Base-by-base conservation (phyloP, 2,329 filamentous ascomycete species). In the Beauveria pseudobassiana region DNA sequence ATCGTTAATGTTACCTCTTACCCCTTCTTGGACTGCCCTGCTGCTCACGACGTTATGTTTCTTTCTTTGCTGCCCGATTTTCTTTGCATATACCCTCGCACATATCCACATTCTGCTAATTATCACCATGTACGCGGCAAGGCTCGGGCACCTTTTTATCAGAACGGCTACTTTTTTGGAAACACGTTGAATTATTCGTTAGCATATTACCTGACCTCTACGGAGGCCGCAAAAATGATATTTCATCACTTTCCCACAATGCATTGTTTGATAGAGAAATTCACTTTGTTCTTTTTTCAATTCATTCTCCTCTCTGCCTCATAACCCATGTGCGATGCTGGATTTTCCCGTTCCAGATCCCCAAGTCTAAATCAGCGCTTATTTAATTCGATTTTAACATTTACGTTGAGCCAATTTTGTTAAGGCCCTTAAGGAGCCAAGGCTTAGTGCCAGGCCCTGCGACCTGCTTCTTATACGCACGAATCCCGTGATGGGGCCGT, bases 381-480 rank as follows among this genome's bases (percentile, higher is more conserved):
- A 59, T 59, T 59, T 51, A 30, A 51, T 59, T 52, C 28, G 8
- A 26, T 49, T 59, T 59, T 5, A 18, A 50, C 9, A n/a, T 42
- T 26, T 60, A 57, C 43, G 70, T 69, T 28, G 74, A 75, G 62
- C 82, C 84, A 68, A 88, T 87, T 77, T 93, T 95, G 79, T 93
- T 96, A 65, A 99, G 79, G 1, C 95, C 95, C 79, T 98, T 99
- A 70, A 99, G 80, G 91, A 96, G 38, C 95, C 95, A 66, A 99
- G 80, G 77, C 93, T 97, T 68, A 99, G 80, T 12, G 95, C 95
- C 71, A 99, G 80, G 54, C 95, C 95, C 78, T 99, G 95, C 43
- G 92, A 96, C 73, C 95, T 89, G 80, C 93, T 97, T 77, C 95
- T 87, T 84, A 99, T 99, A 73, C 95, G 88, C 65, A 99, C 93